Evolutionary conservation across 345 rosid genomes (phyloP).

Genomic region (Conringia planisiliqua): DNA sequence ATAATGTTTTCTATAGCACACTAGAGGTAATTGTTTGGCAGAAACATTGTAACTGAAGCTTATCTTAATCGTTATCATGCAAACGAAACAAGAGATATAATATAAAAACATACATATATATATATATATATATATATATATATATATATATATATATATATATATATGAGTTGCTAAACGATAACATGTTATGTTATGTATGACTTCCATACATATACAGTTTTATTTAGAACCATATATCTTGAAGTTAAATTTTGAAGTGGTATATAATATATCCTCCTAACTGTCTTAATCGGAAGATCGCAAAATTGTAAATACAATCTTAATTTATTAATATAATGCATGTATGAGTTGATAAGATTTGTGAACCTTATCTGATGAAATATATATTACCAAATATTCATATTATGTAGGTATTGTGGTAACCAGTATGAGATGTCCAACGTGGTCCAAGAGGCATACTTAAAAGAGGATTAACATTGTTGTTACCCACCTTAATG

Average conservation of each 20-base stretch:
- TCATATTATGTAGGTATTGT: background rate
- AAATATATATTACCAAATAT: background rate
- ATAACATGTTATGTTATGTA: background rate
- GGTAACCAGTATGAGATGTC: slow-evolving; percentile 1
- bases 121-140: too few species aligned
- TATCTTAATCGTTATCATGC: background rate
- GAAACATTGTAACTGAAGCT: background rate
- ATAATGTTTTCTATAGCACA: background rate
- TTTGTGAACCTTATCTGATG: slow-evolving; percentile 11
- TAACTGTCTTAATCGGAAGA: background rate
- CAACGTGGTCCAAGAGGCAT: slow-evolving; percentile 4
- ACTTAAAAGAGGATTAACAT: background rate
- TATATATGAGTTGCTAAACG: background rate
- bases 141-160: too few species aligned
- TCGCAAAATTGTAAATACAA: background rate
- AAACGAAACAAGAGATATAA: too few species aligned
- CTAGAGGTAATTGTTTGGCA: background rate
- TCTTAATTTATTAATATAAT: background rate
- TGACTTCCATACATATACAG: background rate
- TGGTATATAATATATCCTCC: background rate
- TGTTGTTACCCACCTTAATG: background rate
- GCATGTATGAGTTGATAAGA: background rate
- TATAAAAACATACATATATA: too few species aligned
- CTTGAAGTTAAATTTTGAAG: background rate
- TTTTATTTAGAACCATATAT: background rate